Conservation (phyloP, 2,329 filamentous ascomycete genomes). For the Diaporthe sp. region DNA sequence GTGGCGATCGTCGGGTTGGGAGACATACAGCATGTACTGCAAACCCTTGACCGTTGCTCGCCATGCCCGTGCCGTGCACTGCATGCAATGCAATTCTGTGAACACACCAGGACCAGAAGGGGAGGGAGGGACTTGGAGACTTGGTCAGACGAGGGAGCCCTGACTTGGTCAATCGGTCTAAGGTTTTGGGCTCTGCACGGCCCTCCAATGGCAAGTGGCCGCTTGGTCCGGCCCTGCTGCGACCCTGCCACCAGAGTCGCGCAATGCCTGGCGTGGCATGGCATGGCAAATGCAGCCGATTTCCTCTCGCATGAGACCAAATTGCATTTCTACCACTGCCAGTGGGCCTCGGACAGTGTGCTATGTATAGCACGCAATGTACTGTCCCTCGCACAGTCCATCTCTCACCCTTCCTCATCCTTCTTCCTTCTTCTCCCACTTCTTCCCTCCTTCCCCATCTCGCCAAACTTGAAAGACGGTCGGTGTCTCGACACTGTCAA, state of each 20-base stretch:
- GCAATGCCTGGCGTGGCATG: slow-evolving; percentile 15
- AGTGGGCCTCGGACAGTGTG: slow-evolving; percentile 10
- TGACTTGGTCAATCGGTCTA: neutral
- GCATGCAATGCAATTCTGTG: slow-evolving; percentile 14
- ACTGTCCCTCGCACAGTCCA: neutral
- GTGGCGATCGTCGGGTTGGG: neutral
- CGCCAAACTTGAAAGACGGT: neutral
- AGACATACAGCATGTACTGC: neutral
- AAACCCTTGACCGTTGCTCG: slow-evolving; percentile 22
- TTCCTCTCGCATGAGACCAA: slow-evolving; percentile 13
- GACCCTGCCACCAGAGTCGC: neutral
- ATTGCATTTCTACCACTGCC: slow-evolving; percentile 29
- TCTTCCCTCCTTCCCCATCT: too few species aligned
- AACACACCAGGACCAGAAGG: neutral
- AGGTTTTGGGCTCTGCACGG: slow-evolving; percentile 34
- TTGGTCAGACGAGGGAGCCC: slow-evolving; percentile 28
- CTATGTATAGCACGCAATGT: neutral
- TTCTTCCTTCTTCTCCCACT: too few species aligned
- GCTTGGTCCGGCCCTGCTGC: slow-evolving; percentile 23
- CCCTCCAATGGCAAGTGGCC: slow-evolving; percentile 19
- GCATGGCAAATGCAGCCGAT: slow-evolving; percentile 17
- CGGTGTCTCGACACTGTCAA: neutral
- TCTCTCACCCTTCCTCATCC: neutral
- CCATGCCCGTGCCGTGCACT: slow-evolving; percentile 15
- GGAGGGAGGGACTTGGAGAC: neutral